A percentile compares a stretch with the other conserved stretches of the same genome.
Conservation (phyloP, 495 filamentous ascomycete genomes). For the Halenospora varia region DNA sequence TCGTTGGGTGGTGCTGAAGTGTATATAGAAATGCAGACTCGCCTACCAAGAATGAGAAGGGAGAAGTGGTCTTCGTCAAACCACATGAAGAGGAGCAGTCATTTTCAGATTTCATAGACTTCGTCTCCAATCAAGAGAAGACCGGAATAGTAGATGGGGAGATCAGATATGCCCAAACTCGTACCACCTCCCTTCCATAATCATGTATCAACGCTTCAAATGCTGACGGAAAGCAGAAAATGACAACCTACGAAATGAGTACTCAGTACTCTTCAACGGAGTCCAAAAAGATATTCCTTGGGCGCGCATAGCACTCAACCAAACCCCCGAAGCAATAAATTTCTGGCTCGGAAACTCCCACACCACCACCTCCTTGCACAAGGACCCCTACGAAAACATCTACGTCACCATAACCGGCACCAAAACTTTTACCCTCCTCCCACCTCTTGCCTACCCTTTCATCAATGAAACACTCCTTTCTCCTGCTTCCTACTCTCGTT, state of each 20-base stretch:
- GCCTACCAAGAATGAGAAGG: constrained; percentile 36
- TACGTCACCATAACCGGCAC: constrained; percentile 66
- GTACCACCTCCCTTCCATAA: constrained; percentile 23
- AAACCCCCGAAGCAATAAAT: constrained; percentile 66
- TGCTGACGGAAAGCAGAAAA: too few species aligned
- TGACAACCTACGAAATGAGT: constrained; percentile 71
- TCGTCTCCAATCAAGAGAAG: constrained; percentile 37
- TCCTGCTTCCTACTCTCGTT: constrained; percentile 45
- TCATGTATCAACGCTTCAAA: not conserved
- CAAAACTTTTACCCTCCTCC: constrained; percentile 69
- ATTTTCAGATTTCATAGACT: constrained; percentile 43
- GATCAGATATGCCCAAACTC: constrained; percentile 51
- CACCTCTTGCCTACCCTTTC: constrained; percentile 57
- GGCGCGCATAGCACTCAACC: constrained; percentile 59
- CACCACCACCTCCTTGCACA: constrained; percentile 65
- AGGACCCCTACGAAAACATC: constrained; percentile 78
- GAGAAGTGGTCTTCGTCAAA: constrained; percentile 47
- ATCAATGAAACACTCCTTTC: constrained; percentile 54
- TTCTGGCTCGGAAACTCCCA: constrained; percentile 71
- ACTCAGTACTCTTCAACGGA: constrained; percentile 49
- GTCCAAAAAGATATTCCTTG: constrained; percentile 57
- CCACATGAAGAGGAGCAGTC: constrained; percentile 48
- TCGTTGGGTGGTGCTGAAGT: too few species aligned
- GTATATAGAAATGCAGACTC: constrained; percentile 56
- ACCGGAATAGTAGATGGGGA: constrained; percentile 24